Evolutionary conservation across 2,329 filamentous ascomycete species (phyloP), one percentile per base, ranked within the genome.

Genomic region (Trichoderma semiorbis): DNA sequence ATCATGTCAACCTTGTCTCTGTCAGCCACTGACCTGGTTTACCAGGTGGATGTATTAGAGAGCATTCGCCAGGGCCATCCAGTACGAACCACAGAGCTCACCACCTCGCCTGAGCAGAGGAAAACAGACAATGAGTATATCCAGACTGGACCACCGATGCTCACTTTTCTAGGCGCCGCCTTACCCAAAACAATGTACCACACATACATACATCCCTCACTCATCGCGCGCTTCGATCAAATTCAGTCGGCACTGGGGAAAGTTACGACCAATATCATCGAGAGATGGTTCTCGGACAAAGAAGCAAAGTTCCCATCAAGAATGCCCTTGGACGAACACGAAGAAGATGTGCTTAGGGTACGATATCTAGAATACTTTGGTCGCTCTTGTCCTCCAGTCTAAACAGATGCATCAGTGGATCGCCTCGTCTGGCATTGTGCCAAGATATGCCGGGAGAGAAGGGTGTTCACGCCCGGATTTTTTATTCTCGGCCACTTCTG

Each of bases 391-490:
- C 12, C 11, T 34, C 26, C 28, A 16, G 18, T 26, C 47, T 67
- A 57, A 67, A 39, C n/a, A 67, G 47, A 57, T 57, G 34, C 21
- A 18, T 39, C 55, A 69, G 55, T 69, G 66, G 66, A 24, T 62
- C 8, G 34, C 66, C n/a, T 28, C 66, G 34, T 69, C 66, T 24
- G 66, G 26, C 34, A 43, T 69, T 58, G 66, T 62, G 5, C 66
- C 66, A 34, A 30, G n/a, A 34, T 69, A 69, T 61, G 55, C 66
- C 16, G 66, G 66, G 1, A 62, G 66, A 28, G 3, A 62, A 62
- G 66, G 66, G 7, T 61, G 50, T 60, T 69, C 53, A 36, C 66
- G 66, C 18, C 53, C 66, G 61, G 55, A 62, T n/a, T 61, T 69
- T 43, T 34, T 69, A 34, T 69, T 69, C n/a, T 26, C 30, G n/a